Evolutionary conservation across 1,284 basidiomycete genomes (phyloP).

Genomic region (Gastroboletus turbinatus): DNA sequence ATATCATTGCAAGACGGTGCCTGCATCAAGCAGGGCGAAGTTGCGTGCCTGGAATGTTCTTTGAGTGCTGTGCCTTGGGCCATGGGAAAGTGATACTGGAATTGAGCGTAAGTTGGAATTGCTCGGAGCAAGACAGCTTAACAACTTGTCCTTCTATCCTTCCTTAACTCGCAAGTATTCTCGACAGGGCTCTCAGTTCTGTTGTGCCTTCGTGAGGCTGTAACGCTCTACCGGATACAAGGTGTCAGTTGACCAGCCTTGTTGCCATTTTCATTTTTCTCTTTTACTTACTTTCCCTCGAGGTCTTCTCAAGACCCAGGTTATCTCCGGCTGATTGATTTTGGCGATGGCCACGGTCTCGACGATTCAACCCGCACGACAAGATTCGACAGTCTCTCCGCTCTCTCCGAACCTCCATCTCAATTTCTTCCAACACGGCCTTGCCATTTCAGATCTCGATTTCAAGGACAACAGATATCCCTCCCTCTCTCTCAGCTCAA

Average conservation of each 20-base stretch:
- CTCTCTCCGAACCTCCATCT: constrained; percentile 33
- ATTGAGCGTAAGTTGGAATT: constrained; percentile 18
- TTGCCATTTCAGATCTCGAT: constrained; percentile 57
- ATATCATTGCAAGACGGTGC: no score
- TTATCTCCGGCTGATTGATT: constrained; percentile 23
- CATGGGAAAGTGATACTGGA: constrained; percentile 26
- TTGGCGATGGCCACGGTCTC: constrained; percentile 48
- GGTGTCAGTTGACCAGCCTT: constrained; percentile 1
- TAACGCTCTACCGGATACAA: neutral
- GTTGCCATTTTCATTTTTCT: constrained; percentile 9
- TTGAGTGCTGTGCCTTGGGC: neutral
- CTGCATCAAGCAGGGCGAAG: neutral
- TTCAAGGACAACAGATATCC: constrained; percentile 64
- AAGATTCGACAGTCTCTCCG: constrained; percentile 37
- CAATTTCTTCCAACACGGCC: constrained; percentile 48
- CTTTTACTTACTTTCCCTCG: constrained; percentile 14
- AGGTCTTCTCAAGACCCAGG: constrained; percentile 17
- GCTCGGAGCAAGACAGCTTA: neutral
- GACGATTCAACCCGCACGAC: constrained; percentile 42
- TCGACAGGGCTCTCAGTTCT: neutral
- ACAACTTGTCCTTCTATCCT: constrained; percentile 7
- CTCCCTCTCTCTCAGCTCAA: constrained; percentile 35
- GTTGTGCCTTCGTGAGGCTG: neutral
- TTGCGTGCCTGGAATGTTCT: neutral
- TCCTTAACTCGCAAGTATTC: neutral